Conservation (phyloP, 805 yeast species). For the Dipodascopsis uninucleata region DNA sequence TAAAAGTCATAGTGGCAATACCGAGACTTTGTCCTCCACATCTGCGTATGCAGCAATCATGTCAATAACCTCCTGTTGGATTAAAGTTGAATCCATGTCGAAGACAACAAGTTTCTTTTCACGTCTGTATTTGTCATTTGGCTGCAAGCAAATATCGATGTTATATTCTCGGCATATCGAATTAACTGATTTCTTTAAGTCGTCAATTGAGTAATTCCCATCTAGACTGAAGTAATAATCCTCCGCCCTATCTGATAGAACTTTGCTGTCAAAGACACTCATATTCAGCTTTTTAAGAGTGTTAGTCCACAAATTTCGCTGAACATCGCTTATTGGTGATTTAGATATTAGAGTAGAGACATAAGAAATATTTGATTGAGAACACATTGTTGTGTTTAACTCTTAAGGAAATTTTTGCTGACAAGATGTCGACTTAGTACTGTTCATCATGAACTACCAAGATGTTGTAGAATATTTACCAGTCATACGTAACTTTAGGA, state of each 20-base stretch:
- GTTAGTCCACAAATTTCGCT: constrained; percentile 5
- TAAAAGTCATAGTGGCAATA: constrained; percentile 1
- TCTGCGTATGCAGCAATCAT: constrained; percentile 90
- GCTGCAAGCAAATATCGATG: constrained; percentile 22
- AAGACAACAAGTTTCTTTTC: constrained; percentile 62
- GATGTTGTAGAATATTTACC: no score
- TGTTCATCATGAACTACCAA: no score
- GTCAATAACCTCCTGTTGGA: constrained; percentile 95
- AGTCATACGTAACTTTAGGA: no score
- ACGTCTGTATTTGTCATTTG: constrained; percentile 8
- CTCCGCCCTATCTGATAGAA: constrained; percentile 18
- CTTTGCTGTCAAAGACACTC: not conserved
- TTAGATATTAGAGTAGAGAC: constrained; percentile 15
- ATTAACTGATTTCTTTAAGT: constrained; percentile 7
- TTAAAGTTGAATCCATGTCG: constrained; percentile 97
- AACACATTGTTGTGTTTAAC: no score
- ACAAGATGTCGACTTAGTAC: no score
- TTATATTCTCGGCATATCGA: constrained; percentile 6
- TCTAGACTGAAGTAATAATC: constrained; percentile 15
- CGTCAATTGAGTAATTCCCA: not conserved
- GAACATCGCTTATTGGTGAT: constrained; percentile 4
- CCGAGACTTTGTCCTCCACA: constrained; percentile 82
- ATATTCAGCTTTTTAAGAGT: constrained; percentile 2
- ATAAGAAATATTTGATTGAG: no score
- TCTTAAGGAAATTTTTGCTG: no score